Evolutionary conservation across 495 filamentous ascomycete species (phyloP).

Genomic region (Penicillium ochrochloron): DNA sequence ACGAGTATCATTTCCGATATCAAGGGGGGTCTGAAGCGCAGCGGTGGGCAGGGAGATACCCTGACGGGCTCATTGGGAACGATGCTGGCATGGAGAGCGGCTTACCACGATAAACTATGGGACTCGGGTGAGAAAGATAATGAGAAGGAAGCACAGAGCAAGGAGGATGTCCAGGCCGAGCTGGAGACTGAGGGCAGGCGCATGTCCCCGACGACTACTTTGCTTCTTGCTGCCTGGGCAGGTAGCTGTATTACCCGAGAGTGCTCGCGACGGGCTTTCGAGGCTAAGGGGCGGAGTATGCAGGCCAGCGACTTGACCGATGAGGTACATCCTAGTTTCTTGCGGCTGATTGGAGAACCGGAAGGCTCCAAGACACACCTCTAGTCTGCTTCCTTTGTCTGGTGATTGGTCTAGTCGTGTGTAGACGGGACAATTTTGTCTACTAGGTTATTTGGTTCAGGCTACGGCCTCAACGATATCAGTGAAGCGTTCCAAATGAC

Average conservation of each 20-base stretch:
- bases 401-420: slow-evolving; percentile 1
- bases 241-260: slow-evolving; percentile 88
- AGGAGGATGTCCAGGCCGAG: slow-evolving; percentile 48
- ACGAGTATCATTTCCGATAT: slow-evolving; percentile 73
- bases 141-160: slow-evolving; percentile 41
- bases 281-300: slow-evolving; percentile 83
- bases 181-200: slow-evolving; percentile 49
- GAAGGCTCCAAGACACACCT: slow-evolving; percentile 50
- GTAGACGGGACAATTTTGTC: not conserved
- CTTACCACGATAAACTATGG: slow-evolving; percentile 86
- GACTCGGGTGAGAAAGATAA: slow-evolving; percentile 59
- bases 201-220: slow-evolving; percentile 62
- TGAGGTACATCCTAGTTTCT: slow-evolving; percentile 82
- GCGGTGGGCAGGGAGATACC: slow-evolving; percentile 95
- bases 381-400: slow-evolving; percentile 18
- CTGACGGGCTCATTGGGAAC: slow-evolving; percentile 89
- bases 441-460: not conserved
- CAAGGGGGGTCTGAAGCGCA: slow-evolving; percentile 82
- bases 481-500: not conserved
- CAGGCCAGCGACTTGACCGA: slow-evolving; percentile 95
- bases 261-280: slow-evolving; percentile 86
- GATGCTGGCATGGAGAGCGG: slow-evolving; percentile 82
- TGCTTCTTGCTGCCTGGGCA: slow-evolving; percentile 81
- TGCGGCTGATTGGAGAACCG: slow-evolving; percentile 70
- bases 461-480: not conserved